phyloP scores from a whole-genome alignment of 2,329 filamentous ascomycete species.

The Monilinia fructigena region DNA sequence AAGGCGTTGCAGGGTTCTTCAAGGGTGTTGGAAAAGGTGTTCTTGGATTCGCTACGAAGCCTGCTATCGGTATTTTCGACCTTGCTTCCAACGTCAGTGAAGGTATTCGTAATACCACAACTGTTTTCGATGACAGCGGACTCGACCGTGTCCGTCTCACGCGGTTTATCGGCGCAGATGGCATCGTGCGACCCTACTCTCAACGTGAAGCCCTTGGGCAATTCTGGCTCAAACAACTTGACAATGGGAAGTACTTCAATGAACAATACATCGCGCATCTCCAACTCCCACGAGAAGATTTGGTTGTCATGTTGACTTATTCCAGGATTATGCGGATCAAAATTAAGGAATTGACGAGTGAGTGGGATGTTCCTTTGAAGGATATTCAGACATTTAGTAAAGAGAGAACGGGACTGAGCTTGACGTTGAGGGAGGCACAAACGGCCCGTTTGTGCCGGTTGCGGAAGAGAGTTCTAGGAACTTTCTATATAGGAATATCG shows the following conservation, averaged over 20 bases:
- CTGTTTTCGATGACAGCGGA: slow-evolving; percentile 92
- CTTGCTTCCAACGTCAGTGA: slow-evolving; percentile 96
- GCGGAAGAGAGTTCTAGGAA: slow-evolving; percentile 74
- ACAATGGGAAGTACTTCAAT: slow-evolving; percentile 97
- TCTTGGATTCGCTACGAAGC: slow-evolving; percentile 92
- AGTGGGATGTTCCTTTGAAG: slow-evolving; percentile 95
- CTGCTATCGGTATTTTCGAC: slow-evolving; percentile 93
- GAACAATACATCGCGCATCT: slow-evolving; percentile 96
- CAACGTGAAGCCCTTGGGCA: slow-evolving; percentile 94
- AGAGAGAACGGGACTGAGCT: slow-evolving; percentile 88
- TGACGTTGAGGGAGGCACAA: slow-evolving; percentile 87
- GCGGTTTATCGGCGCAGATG: slow-evolving; percentile 87
- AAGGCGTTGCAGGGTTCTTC: slow-evolving; percentile 90
- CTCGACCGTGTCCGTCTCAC: slow-evolving; percentile 92
- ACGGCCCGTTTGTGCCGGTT: slow-evolving; percentile 92
- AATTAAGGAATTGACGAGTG: slow-evolving; percentile 78
- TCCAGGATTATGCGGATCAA: slow-evolving; percentile 85
- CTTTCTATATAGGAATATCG: slow-evolving; percentile 65
- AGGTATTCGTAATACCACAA: slow-evolving; percentile 97
- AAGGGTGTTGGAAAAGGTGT: slow-evolving; percentile 97
- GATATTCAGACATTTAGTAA: slow-evolving; percentile 97
- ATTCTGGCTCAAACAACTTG: slow-evolving; percentile 97
- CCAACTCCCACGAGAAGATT: slow-evolving; percentile 83
- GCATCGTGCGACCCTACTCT: slow-evolving; percentile 90
- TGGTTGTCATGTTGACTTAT: slow-evolving; percentile 87